Conservation (phyloP, 805 yeast genomes). For the Suhomyces faveliae region DNA sequence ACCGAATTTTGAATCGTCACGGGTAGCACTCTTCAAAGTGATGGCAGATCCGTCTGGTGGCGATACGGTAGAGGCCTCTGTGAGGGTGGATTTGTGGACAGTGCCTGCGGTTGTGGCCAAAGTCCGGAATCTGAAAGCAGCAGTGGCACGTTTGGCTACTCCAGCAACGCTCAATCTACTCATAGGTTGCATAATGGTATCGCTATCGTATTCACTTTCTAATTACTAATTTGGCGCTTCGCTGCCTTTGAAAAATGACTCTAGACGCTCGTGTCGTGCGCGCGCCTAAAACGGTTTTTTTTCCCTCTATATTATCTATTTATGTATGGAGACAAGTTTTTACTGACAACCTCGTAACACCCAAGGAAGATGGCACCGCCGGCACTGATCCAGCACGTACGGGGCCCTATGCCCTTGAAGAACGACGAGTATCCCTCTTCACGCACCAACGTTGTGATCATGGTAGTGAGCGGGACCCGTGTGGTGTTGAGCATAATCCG, state of each 20-base stretch:
- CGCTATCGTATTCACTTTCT: neutral
- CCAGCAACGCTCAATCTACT: neutral
- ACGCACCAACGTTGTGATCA: slow-evolving; percentile 52
- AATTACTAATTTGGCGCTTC: neutral
- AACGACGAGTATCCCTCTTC: slow-evolving; percentile 79
- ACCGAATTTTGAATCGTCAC: slow-evolving; percentile 53
- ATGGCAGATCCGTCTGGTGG: slow-evolving; percentile 52
- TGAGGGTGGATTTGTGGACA: slow-evolving; percentile 14
- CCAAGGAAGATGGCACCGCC: slow-evolving; percentile 99
- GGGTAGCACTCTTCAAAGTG: slow-evolving; percentile 41
- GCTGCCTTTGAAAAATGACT: neutral
- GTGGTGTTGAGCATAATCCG: slow-evolving; percentile 75
- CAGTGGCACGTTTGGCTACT: neutral
- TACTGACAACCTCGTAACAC: slow-evolving; percentile 72
- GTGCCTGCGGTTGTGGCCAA: slow-evolving; percentile 15
- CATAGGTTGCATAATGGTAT: neutral
- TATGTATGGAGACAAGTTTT: slow-evolving; percentile 21
- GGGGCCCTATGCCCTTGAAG: slow-evolving; percentile 85
- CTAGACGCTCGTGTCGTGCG: neutral
- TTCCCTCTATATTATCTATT: neutral
- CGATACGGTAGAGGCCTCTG: slow-evolving; percentile 3
- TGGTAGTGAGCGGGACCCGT: slow-evolving; percentile 42
- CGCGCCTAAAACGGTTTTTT: neutral
- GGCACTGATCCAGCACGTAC: slow-evolving; percentile 96
- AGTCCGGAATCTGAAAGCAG: slow-evolving; percentile 5